These are phyloP conservation scores for Medicago lupulina DNA, from an alignment of 306 rosid species.

Conservation along the genomic window DNA sequence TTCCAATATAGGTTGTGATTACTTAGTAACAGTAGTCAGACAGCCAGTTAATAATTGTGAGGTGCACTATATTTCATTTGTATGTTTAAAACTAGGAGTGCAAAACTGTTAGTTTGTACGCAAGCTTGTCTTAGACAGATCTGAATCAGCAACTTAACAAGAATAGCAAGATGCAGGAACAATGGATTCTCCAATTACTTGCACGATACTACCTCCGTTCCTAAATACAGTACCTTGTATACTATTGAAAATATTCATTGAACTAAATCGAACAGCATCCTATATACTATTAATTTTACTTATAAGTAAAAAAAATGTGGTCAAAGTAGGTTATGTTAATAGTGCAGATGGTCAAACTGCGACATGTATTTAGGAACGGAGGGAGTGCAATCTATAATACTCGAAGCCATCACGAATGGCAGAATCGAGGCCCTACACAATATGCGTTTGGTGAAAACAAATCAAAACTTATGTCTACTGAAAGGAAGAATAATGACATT, in stretches of 20 bases:
- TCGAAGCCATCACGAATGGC: slow-evolving; percentile 13
- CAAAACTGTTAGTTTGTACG: not conserved
- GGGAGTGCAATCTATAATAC: not conserved
- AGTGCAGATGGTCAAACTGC: no score
- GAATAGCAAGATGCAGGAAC: slow-evolving; percentile 2
- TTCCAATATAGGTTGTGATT: not conserved
- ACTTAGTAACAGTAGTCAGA: not conserved
- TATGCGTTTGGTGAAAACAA: slow-evolving; percentile 30
- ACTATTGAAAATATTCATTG: no score
- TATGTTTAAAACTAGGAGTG: slow-evolving; percentile 3
- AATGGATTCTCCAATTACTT: slow-evolving; percentile 13
- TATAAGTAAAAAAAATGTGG: no score
- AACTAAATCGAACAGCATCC: no score
- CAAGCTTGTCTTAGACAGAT: slow-evolving; percentile 1
- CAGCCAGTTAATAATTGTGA: not conserved
- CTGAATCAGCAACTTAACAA: slow-evolving; percentile 17
- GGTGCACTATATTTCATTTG: not conserved
- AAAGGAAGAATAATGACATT: slow-evolving; percentile 5
- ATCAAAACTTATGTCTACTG: not conserved
- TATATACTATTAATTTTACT: no score
- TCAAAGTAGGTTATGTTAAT: no score
- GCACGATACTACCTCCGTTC: not conserved
- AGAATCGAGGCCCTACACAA: slow-evolving; percentile 10
- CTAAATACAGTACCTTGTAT: no score
- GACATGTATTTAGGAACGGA: no score